These are phyloP conservation scores for Graphiopsis chlorocephala DNA, from an alignment of 2,329 filamentous ascomycete species.

Conservation along the genomic window DNA sequence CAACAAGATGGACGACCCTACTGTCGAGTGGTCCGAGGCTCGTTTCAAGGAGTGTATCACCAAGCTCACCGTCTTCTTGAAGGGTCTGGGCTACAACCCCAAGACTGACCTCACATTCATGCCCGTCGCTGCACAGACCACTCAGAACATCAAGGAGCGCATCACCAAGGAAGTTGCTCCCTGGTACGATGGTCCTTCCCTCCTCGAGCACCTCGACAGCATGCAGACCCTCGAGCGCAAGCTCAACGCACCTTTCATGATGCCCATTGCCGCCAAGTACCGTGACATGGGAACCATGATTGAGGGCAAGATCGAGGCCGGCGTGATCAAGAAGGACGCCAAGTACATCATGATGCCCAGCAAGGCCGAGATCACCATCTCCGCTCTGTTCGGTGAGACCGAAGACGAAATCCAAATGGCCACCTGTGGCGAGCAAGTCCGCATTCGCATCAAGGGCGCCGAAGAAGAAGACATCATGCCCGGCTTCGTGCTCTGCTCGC, in stretches of 20 bases:
- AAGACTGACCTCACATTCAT: constrained; percentile 94
- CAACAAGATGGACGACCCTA: constrained; percentile 99
- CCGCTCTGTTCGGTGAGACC: constrained; percentile 89
- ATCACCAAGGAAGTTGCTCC: constrained; percentile 71
- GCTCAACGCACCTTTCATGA: constrained; percentile 98
- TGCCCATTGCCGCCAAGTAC: constrained; percentile 95
- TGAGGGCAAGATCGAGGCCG: constrained; percentile 95
- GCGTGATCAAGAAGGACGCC: constrained; percentile 87
- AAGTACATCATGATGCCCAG: constrained; percentile 94
- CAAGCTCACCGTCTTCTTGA: constrained; percentile 84
- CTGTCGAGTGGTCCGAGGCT: constrained; percentile 91
- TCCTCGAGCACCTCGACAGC: constrained; percentile 91
- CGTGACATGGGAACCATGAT: constrained; percentile 96
- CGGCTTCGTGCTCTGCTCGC: constrained; percentile 93
- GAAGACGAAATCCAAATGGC: constrained; percentile 84
- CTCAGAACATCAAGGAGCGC: constrained; percentile 82
- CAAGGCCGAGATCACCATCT: constrained; percentile 73
- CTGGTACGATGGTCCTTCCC: constrained; percentile 86
- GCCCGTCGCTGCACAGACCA: constrained; percentile 89
- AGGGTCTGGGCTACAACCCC: constrained; percentile 88
- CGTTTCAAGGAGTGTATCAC: constrained; percentile 90
- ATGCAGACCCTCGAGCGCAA: constrained; percentile 95
- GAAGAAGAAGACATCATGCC: constrained; percentile 97
- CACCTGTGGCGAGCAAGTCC: constrained; percentile 91
- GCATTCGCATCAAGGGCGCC: constrained; percentile 84